These are phyloP conservation scores for Metschnikowia arizonensis DNA, from an alignment of 805 yeast species.

Conservation along the genomic window DNA sequence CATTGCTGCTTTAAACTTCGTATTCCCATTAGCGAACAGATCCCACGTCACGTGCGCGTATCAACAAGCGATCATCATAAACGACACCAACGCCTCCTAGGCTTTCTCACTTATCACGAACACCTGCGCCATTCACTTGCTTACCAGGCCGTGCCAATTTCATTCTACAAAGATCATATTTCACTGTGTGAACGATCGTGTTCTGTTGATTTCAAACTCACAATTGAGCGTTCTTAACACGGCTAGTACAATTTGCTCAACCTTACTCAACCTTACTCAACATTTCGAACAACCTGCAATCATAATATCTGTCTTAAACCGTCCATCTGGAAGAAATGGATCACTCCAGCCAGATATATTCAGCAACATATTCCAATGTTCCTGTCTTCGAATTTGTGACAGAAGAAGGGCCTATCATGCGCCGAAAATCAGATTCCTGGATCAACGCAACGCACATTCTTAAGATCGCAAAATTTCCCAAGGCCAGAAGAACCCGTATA, in stretches of 20 bases:
- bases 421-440: slow-evolving; percentile 58
- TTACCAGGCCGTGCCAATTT: background rate
- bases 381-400: slow-evolving; percentile 65
- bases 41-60: slow-evolving; percentile 5
- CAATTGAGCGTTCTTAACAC: background rate
- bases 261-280: background rate
- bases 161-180: background rate
- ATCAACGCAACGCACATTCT: slow-evolving; percentile 71
- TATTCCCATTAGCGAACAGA: background rate
- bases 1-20: background rate
- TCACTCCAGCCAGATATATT: slow-evolving; percentile 42
- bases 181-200: background rate
- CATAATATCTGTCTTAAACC: background rate
- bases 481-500: slow-evolving; percentile 57
- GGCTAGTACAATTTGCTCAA: background rate
- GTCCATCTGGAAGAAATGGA: slow-evolving; percentile 1
- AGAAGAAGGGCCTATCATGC: slow-evolving; percentile 67
- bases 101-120: slow-evolving; percentile 1
- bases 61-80: slow-evolving; percentile 4
- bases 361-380: slow-evolving; percentile 73
- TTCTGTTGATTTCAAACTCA: background rate
- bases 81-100: background rate
- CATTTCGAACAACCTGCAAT: background rate
- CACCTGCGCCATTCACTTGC: background rate
- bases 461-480: slow-evolving; percentile 64